These are phyloP conservation scores for Plantago coronopus DNA, from an alignment of 305 asterid species.

Conservation along the genomic window DNA sequence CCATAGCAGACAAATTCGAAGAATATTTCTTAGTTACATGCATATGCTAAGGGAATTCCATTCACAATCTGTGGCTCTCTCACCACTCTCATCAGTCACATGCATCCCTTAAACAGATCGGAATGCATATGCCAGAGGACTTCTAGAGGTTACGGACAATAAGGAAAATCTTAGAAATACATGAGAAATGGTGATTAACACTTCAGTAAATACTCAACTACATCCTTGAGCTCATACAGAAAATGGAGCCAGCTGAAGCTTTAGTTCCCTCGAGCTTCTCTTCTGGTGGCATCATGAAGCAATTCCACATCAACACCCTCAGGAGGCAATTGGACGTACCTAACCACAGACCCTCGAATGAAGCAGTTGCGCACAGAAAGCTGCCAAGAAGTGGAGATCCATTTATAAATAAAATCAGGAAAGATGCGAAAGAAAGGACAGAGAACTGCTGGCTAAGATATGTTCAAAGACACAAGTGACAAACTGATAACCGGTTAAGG, in stretches of 20 bases:
- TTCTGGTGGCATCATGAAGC: conserved; percentile 96
- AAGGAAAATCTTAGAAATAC: no score
- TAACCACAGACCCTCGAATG: conserved; percentile 94
- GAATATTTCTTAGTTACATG: no score
- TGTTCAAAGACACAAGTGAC: background rate
- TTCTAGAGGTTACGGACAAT: no score
- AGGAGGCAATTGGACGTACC: conserved; percentile 94
- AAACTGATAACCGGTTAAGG: background rate
- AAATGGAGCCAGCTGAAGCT: background rate
- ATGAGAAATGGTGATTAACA: no score
- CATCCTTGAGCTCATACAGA: conserved; percentile 2
- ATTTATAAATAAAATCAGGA: conserved; percentile 12
- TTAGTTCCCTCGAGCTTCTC: conserved; percentile 93
- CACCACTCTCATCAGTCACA: no score
- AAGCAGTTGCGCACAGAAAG: conserved; percentile 96
- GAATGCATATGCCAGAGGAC: no score
- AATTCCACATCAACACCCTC: conserved; percentile 95
- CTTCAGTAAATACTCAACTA: conserved; percentile 2
- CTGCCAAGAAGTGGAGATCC: conserved; percentile 36
- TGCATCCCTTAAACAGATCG: no score
- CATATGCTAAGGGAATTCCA: no score
- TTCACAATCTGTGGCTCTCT: no score
- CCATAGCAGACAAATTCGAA: no score
- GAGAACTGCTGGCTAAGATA: background rate
- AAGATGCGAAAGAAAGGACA: background rate